Conservation (phyloP, 139 green algal genomes). For the Coelastrella sp. region DNA sequence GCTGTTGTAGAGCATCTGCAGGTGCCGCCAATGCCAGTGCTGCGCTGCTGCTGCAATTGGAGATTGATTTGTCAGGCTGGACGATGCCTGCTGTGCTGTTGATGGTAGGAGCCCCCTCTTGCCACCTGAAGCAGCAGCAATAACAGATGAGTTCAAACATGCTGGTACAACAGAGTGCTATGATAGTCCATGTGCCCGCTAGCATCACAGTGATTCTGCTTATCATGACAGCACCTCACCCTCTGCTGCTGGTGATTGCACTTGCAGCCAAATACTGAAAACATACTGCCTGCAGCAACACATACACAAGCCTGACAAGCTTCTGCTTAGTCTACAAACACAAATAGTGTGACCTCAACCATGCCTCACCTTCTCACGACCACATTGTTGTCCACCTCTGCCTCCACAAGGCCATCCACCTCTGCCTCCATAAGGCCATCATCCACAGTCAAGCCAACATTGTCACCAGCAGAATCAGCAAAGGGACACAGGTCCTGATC, state of each 20-base stretch:
- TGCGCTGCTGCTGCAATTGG: slow-evolving; percentile 5
- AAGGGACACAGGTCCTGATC: neutral
- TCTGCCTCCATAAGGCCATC: neutral
- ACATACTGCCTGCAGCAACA: no score
- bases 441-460: neutral
- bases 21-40: neutral
- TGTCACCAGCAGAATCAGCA: neutral
- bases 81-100: neutral
- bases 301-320: no score
- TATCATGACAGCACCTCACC: no score
- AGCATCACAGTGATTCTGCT: no score
- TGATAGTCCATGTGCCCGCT: no score
- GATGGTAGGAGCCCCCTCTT: neutral
- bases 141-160: no score
- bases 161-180: no score
- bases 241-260: no score
- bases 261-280: no score
- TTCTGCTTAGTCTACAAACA: no score
- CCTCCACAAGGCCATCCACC: neutral
- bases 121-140: neutral
- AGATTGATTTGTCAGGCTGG: neutral
- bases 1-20: neutral
- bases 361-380: neutral
- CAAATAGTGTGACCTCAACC: neutral
- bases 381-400: neutral